Evolutionary conservation across 176 grass and related monocot species (phyloP).

Genomic region (Avena eriantha): DNA sequence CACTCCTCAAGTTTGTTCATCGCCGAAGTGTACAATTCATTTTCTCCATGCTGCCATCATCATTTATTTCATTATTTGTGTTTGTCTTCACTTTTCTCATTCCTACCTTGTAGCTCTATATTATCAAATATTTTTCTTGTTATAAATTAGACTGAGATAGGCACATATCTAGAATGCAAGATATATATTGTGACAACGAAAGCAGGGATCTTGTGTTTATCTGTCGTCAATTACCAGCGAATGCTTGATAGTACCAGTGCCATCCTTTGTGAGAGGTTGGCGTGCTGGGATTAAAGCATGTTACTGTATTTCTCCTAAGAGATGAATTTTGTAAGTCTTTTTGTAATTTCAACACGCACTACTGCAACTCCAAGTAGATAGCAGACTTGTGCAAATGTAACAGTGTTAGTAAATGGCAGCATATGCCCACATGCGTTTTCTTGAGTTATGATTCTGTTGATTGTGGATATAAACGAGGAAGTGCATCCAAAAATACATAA

Average conservation of each 20-base stretch:
- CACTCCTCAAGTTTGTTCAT: constrained; percentile 3
- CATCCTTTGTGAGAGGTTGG: constrained; percentile 7
- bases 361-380: constrained; percentile 22
- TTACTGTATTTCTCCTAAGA: constrained; percentile 8
- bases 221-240: background rate
- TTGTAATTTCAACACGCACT: background rate
- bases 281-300: background rate
- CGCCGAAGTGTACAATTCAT: background rate
- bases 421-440: background rate
- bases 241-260: background rate
- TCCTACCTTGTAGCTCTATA: background rate
- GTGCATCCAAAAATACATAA: background rate
- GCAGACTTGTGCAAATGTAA: background rate
- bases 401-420: background rate
- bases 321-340: background rate
- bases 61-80: background rate
- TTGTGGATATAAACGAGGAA: constrained; percentile 7
- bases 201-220: background rate
- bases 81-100: constrained; percentile 1
- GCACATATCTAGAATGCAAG: background rate
- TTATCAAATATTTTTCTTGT: background rate
- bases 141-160: constrained; percentile 10
- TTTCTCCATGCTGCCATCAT: constrained; percentile 21
- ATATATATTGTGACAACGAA: background rate
- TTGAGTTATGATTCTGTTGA: background rate